A percentile compares a stretch with the other conserved stretches of the same genome.
phyloP scores from a whole-genome alignment of 371 early-diverging fungal species.

The Mortierella polycephala region DNA sequence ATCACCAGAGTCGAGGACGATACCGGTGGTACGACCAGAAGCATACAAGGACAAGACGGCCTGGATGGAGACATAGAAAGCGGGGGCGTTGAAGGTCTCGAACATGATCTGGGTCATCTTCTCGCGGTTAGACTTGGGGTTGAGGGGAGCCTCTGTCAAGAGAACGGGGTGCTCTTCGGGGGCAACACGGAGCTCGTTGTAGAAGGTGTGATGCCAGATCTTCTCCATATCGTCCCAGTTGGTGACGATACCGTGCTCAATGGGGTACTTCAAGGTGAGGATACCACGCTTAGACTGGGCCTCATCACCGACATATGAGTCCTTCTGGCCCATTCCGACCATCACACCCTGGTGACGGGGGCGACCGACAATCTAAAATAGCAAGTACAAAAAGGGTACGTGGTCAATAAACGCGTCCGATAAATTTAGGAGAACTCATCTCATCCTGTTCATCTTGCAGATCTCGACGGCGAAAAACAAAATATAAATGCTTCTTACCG shows the following conservation, averaged over 20 bases:
- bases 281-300: slow-evolving; percentile 94
- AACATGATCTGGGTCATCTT: slow-evolving; percentile 94
- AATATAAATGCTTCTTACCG: slow-evolving; percentile 48
- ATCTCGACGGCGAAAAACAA: background rate
- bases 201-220: slow-evolving; percentile 95
- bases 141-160: slow-evolving; percentile 96
- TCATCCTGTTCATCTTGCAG: background rate
- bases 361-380: slow-evolving; percentile 81
- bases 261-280: slow-evolving; percentile 90
- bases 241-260: slow-evolving; percentile 95
- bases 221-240: slow-evolving; percentile 98
- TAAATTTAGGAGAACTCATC: background rate
- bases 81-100: slow-evolving; percentile 97
- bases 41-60: slow-evolving; percentile 92
- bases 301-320: slow-evolving; percentile 90
- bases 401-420: background rate
- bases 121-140: slow-evolving; percentile 91
- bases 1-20: slow-evolving; percentile 95
- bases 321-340: slow-evolving; percentile 96
- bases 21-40: slow-evolving; percentile 96
- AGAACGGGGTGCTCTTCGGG: slow-evolving; percentile 97
- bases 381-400: background rate
- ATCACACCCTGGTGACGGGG: slow-evolving; percentile 95
- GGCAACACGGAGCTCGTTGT: slow-evolving; percentile 90
- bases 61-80: slow-evolving; percentile 93